phyloP scores from a whole-genome alignment of 257 asterid genomes.

The Agastache rugosa region DNA sequence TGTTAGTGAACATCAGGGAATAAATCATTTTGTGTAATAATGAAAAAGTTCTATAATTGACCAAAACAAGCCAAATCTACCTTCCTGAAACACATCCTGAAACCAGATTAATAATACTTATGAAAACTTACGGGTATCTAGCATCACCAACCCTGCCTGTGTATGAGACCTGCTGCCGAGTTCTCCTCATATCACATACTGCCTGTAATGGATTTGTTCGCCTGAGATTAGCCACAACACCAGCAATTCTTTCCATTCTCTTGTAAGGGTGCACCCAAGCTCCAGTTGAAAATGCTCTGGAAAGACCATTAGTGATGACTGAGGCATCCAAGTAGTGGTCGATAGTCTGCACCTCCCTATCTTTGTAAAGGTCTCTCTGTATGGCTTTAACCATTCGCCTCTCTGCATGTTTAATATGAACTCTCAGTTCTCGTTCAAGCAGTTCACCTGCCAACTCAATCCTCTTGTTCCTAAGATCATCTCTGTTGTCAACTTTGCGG shows the following conservation, averaged over 20 bases:
- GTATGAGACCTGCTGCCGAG: constrained; percentile 91
- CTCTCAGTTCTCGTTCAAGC: constrained; percentile 79
- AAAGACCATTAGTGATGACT: constrained; percentile 83
- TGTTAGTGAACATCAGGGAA: constrained; percentile 1
- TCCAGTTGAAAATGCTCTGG: constrained; percentile 97
- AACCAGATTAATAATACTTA: constrained; percentile 19
- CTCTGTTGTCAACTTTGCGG: constrained; percentile 80
- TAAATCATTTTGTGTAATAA: neutral
- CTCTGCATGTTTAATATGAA: constrained; percentile 83
- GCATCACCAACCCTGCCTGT: constrained; percentile 96
- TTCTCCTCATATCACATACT: constrained; percentile 86
- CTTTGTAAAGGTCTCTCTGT: constrained; percentile 81
- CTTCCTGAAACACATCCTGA: constrained; percentile 28
- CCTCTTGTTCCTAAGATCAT: constrained; percentile 92
- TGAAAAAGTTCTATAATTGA: neutral
- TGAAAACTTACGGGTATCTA: constrained; percentile 83
- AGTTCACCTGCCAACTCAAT: constrained; percentile 89
- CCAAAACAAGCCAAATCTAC: neutral
- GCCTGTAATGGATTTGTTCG: constrained; percentile 93
- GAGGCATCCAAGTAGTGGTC: constrained; percentile 84
- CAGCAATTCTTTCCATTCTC: constrained; percentile 83
- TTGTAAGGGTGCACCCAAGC: constrained; percentile 91
- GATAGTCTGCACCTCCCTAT: constrained; percentile 57
- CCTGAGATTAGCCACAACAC: constrained; percentile 90
- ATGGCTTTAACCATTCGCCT: constrained; percentile 76